Evolutionary conservation across 495 filamentous ascomycete genomes (phyloP).

Genomic region (Xylaria palmicola): DNA sequence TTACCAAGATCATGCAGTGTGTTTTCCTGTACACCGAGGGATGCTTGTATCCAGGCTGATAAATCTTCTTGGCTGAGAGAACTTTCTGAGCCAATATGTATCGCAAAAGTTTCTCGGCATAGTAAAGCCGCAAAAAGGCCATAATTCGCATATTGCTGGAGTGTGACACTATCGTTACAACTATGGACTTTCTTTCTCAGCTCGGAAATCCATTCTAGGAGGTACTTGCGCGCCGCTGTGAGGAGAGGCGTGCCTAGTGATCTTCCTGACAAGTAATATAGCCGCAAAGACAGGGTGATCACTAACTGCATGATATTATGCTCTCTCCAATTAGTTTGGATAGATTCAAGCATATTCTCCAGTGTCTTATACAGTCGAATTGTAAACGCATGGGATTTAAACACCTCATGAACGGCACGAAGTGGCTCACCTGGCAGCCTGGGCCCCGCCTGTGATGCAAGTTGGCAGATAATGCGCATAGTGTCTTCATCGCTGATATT

Average conservation of each 20-base stretch:
- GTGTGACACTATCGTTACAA: constrained; percentile 38
- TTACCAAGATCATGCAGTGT: constrained; percentile 28
- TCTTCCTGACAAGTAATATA: constrained; percentile 23
- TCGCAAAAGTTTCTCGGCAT: constrained; percentile 48
- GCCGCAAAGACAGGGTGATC: constrained; percentile 40
- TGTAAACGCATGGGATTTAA: constrained; percentile 47
- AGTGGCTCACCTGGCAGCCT: constrained; percentile 27
- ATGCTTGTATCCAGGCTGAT: constrained; percentile 32
- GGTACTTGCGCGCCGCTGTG: constrained; percentile 18
- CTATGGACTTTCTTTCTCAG: constrained; percentile 46
- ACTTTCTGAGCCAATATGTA: constrained; percentile 16
- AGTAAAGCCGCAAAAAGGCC: constrained; percentile 50
- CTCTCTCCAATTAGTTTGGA: constrained; percentile 55
- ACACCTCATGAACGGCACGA: constrained; percentile 43
- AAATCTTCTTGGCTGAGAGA: constrained; percentile 21
- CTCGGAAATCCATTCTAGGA: constrained; percentile 41
- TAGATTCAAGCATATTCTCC: constrained; percentile 34
- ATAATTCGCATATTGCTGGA: constrained; percentile 37
- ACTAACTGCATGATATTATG: constrained; percentile 47
- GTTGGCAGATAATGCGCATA: constrained; percentile 38
- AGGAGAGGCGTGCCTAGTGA: constrained; percentile 17
- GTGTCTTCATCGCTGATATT: constrained; percentile 53
- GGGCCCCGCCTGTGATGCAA: constrained; percentile 51
- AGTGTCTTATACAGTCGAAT: constrained; percentile 42
- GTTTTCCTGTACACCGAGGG: constrained; percentile 44